Evolutionary conservation across 441 rosid genomes (phyloP).

Genomic region (Gossypium trilobum): DNA sequence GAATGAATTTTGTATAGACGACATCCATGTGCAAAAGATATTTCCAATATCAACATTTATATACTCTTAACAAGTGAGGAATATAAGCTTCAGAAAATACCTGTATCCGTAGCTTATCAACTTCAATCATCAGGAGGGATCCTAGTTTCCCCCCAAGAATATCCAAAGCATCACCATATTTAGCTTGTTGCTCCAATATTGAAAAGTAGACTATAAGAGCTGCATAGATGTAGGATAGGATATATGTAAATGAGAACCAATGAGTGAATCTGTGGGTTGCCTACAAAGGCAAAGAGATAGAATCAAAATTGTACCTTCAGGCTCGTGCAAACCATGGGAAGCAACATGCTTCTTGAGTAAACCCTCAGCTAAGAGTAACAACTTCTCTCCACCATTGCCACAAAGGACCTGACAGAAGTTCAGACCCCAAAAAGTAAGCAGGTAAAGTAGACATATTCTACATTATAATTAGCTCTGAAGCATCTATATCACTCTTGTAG

Average conservation of each 20-base stretch:
- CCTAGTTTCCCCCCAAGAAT: conserved; percentile 78
- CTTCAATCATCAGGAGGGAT: conserved; percentile 79
- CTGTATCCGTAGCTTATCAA: conserved; percentile 83
- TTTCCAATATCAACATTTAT: neutral
- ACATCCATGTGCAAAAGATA: neutral
- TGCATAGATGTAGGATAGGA: conserved; percentile 26
- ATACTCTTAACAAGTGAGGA: neutral
- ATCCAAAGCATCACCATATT: conserved; percentile 74
- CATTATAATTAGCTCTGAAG: neutral
- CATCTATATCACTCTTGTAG: neutral
- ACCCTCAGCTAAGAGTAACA: conserved; percentile 80
- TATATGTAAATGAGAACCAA: conserved; percentile 7
- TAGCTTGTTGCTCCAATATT: conserved; percentile 81
- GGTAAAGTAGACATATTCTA: conserved; percentile 1
- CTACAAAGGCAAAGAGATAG: neutral
- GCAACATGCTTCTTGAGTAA: conserved; percentile 85
- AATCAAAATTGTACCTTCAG: conserved; percentile 56
- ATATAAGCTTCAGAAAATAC: conserved; percentile 42
- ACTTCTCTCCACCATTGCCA: conserved; percentile 78
- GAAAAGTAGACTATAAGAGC: conserved; percentile 90
- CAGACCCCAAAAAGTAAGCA: conserved; percentile 17
- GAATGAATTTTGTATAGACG: neutral
- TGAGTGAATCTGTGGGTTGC: neutral
- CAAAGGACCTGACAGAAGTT: conserved; percentile 57
- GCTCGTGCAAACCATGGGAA: conserved; percentile 92